phyloP scores from a whole-genome alignment of 306 rosid species.

The Dalbergia cultrata region DNA sequence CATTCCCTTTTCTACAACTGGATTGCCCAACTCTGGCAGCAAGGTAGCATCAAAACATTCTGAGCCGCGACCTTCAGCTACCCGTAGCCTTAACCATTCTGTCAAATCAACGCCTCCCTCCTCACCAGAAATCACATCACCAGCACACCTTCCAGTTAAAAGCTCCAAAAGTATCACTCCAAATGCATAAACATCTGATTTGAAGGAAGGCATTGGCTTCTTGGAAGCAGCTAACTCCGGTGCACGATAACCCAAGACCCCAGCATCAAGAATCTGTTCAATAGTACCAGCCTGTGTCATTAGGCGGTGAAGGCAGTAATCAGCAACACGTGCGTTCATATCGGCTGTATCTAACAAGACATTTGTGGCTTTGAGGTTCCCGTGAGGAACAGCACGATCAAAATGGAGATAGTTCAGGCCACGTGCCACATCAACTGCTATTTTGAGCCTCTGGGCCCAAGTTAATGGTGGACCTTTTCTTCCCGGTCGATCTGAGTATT shows the following conservation, averaged over 20 bases:
- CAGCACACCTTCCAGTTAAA: constrained; percentile 95
- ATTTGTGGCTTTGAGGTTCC: constrained; percentile 94
- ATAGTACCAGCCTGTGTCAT: constrained; percentile 97
- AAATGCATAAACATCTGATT: constrained; percentile 95
- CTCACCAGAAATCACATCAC: constrained; percentile 87
- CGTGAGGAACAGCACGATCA: constrained; percentile 98
- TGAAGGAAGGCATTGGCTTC: constrained; percentile 95
- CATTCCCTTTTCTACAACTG: constrained; percentile 86
- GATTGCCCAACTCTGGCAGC: constrained; percentile 69
- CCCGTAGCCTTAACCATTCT: constrained; percentile 86
- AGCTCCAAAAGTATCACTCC: constrained; percentile 93
- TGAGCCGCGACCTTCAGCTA: constrained; percentile 83
- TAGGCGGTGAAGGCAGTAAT: constrained; percentile 97
- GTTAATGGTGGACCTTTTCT: constrained; percentile 83
- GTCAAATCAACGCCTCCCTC: constrained; percentile 90
- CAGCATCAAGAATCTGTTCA: constrained; percentile 97
- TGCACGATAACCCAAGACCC: constrained; percentile 92
- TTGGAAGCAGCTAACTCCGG: constrained; percentile 96
- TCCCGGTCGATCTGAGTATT: constrained; percentile 89
- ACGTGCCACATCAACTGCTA: constrained; percentile 97
- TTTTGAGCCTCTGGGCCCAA: constrained; percentile 94
- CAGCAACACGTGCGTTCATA: constrained; percentile 92
- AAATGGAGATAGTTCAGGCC: constrained; percentile 99
- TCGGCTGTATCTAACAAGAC: constrained; percentile 87
- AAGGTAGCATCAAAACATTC: constrained; percentile 85